Evolutionary conservation across 2,329 filamentous ascomycete genomes (phyloP), one percentile per base, ranked within the genome.

Genomic region (Claviceps paspali): DNA sequence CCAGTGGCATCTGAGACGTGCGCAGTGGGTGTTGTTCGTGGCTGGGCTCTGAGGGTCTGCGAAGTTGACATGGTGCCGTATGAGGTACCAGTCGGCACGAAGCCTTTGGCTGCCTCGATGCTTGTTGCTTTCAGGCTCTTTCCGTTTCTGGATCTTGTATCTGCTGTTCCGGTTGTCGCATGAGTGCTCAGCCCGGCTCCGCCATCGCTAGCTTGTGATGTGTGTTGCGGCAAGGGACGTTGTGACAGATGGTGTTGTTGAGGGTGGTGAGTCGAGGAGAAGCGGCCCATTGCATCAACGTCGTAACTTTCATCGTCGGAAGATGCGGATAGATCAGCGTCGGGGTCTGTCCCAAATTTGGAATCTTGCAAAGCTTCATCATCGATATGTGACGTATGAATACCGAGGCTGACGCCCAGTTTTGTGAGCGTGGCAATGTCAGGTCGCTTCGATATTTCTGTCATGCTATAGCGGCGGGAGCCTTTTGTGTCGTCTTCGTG

Each of bases 371-470:
- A 62, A 9, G 80, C 68, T 18, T 74, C 70, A 39, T 73, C 67
- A 7, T 75, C 68, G 2, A 92, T 59, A 38, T 76, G 74, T 45
- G 86, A 80, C 3, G 82, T 86, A 44, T 78, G 77, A 58, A 88
- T 87, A 2, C 79, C 79, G 43, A 84, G 65, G 45, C 65, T 82
- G 17, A 82, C 66, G 3, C 77, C 77, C 33, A 82, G 57, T 55
- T 70, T 66, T 45, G 62, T 55, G 14, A 73, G 52, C 12, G 59
- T 56, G 4, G 63, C 63, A 17, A 73, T 63, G 0, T 62, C 76
- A 1, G 74, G 71, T 39, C 69, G 74, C 41, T 67, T 70, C 2
- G 82, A 67, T 27, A 84, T 62, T 18, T 77, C 73, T 19, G 70
- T 65, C 42, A 76, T 64, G 36, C 76, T 68, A 9, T 61, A 51